Base-by-base conservation (phyloP, 2,329 filamentous ascomycete species). In the Apiospora rasikravindrae region DNA sequence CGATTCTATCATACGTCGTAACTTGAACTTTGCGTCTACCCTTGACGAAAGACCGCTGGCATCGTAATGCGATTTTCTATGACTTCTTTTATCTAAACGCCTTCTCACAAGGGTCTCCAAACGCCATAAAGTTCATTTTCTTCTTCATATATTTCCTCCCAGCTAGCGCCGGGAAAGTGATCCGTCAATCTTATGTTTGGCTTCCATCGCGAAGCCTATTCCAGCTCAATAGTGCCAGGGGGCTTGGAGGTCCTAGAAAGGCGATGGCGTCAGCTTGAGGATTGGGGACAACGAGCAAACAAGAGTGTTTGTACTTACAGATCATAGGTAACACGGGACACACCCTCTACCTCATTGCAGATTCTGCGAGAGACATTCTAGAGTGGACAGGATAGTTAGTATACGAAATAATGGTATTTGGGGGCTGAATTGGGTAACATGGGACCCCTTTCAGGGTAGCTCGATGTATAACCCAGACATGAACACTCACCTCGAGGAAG, bases 311-410 rank as follows among this genome's bases (percentile, higher is more conserved):
- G 26, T 26, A 53, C 51, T 53, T 53, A 53, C 51, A 61, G 53
- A 16, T 94, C 91, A 77, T 94, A 94, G 19, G 90, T 85, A 49
- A 95, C 93, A 49, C 92, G 85, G 76, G 89, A 89, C 24, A 95
- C 89, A 14, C 93, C 93, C 61, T 92, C 86, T 0, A 95, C 92
- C 82, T 94, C 90, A 78, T 94, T 96, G 73, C 93, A 89, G 77
- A 95, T 95, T 73, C 91, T 85, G 19, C 86, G 88, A 66, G 87
- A 88, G 44, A 95, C 90, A 73, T 84, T 84, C 82, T 90, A 89
- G 74, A 96, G 84, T 78, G 95, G 91, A 49, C 22, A 29, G 19
- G n/a, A 7, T n/a, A 29, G 49, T 53, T 16, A 53, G 49, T 5
- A 47, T n/a, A 22, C 16, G 19, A 47, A 26, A 26, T 16, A 26